Conservation (phyloP, 371 early-diverging fungal species). For the Mucor circinelloides region DNA sequence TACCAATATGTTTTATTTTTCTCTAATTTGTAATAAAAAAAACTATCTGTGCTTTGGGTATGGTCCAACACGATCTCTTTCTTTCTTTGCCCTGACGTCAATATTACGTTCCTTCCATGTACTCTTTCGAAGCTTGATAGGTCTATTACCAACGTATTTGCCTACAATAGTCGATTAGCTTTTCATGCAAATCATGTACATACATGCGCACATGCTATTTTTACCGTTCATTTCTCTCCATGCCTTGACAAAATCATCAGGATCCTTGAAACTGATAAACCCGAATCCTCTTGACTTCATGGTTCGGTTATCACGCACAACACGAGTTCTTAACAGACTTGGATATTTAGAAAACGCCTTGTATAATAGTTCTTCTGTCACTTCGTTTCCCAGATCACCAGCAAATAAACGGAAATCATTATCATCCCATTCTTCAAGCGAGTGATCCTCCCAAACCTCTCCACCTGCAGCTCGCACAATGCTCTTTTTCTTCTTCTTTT, state of each 20-base stretch:
- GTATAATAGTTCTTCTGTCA: conserved; percentile 77
- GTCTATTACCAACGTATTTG: conserved; percentile 95
- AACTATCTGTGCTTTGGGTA: conserved; percentile 39
- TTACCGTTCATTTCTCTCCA: conserved; percentile 91
- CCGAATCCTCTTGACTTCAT: conserved; percentile 84
- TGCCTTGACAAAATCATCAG: conserved; percentile 83
- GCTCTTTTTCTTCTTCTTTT: conserved; percentile 58
- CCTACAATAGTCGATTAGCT: conserved; percentile 50
- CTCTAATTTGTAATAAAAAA: background rate
- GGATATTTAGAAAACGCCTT: conserved; percentile 83
- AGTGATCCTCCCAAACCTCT: conserved; percentile 93
- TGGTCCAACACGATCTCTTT: conserved; percentile 49
- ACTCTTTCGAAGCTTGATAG: conserved; percentile 92
- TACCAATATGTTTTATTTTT: conserved; percentile 1
- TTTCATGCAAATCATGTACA: background rate
- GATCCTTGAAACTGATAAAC: conserved; percentile 82
- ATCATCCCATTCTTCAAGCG: conserved; percentile 88
- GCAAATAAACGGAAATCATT: conserved; percentile 88
- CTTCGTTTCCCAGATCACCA: conserved; percentile 90
- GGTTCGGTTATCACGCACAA: conserved; percentile 78
- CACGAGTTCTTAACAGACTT: conserved; percentile 73
- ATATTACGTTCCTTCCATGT: conserved; percentile 93
- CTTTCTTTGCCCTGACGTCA: conserved; percentile 58
- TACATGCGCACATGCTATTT: too few species aligned
- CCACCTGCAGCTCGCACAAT: conserved; percentile 87